These are phyloP conservation scores for Calophaca sinica DNA, from an alignment of 306 rosid genomes.

Conservation along the genomic window DNA sequence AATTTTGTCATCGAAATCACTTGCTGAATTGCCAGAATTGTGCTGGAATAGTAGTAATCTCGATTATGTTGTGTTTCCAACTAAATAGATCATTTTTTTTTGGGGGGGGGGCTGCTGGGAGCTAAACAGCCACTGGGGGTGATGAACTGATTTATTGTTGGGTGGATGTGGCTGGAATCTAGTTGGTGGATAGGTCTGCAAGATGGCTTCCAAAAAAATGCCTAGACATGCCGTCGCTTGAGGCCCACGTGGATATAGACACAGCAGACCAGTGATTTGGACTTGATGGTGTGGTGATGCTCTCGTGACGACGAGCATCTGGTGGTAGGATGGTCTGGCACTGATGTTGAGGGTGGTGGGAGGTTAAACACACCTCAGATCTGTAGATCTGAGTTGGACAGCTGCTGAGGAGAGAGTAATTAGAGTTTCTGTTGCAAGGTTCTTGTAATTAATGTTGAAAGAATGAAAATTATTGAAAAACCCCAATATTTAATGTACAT, in stretches of 20 bases:
- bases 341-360: background rate
- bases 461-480: background rate
- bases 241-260: constrained; percentile 5
- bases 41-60: background rate
- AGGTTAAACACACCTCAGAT: background rate
- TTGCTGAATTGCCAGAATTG: constrained; percentile 8
- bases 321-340: constrained; percentile 19
- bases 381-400: background rate
- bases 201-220: constrained; percentile 16
- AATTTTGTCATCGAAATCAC: constrained; percentile 4
- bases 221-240: no score
- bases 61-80: constrained; percentile 26
- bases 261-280: background rate
- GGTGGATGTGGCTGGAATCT: constrained; percentile 30
- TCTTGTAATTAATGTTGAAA: constrained; percentile 30
- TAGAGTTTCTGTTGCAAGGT: constrained; percentile 8
- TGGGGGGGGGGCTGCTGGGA: background rate
- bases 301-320: background rate
- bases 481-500: constrained; percentile 8
- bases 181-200: background rate
- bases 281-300: background rate
- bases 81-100: background rate
- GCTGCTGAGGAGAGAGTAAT: constrained; percentile 11
- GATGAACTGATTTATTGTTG: constrained; percentile 10
- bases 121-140: background rate